These are phyloP conservation scores for Paecilomyces sp. DNA, from an alignment of 2,329 filamentous ascomycete genomes.

Conservation along the genomic window DNA sequence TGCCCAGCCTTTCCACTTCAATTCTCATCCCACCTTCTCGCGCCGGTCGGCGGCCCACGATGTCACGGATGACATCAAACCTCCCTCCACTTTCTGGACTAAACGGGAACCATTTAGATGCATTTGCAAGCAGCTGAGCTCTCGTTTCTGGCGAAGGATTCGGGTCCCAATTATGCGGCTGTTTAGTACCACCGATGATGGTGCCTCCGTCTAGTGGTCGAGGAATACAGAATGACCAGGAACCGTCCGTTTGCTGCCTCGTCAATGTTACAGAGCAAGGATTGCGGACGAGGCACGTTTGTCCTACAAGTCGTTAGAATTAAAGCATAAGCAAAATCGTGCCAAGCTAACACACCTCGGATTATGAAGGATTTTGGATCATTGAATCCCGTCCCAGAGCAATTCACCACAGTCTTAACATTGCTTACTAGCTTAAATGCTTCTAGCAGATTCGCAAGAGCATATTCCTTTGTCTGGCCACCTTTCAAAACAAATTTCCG, in stretches of 20 bases:
- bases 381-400: constrained; percentile 36
- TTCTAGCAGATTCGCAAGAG: constrained; percentile 21
- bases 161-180: constrained; percentile 50
- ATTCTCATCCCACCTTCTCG: constrained; percentile 44
- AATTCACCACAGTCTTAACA: constrained; percentile 37
- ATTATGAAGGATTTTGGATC: constrained; percentile 39
- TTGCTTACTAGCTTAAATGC: constrained; percentile 29
- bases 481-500: constrained; percentile 33
- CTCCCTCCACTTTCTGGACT: constrained; percentile 24
- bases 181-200: constrained; percentile 60
- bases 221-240: constrained; percentile 57
- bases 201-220: constrained; percentile 57
- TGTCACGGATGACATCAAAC: constrained; percentile 39
- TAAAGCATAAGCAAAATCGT: not conserved
- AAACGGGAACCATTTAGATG: constrained; percentile 35
- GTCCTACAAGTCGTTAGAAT: constrained; percentile 19
- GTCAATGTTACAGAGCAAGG: constrained; percentile 45
- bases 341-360: constrained; percentile 21
- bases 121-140: constrained; percentile 39
- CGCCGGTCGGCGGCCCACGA: constrained; percentile 39
- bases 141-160: constrained; percentile 43
- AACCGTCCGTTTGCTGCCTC: constrained; percentile 55
- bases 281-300: constrained; percentile 43
- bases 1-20: constrained; percentile 39
- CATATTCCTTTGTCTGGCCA: constrained; percentile 22